phyloP scores from a whole-genome alignment of 768 basidiomycete species.

The Guyanaporus albipodus region DNA sequence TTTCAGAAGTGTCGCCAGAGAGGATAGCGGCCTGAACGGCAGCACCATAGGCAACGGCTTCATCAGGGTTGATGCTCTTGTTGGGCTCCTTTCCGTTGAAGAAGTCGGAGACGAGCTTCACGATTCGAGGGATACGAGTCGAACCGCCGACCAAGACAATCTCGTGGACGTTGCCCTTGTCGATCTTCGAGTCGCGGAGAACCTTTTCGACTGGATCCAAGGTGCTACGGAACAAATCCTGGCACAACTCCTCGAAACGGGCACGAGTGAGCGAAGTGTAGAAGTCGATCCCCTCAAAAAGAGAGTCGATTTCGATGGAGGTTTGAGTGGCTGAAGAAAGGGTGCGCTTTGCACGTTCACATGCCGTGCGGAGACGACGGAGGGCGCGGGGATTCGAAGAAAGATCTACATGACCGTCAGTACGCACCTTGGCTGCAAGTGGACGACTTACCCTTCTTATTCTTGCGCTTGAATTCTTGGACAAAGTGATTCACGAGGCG shows the following conservation, averaged over 20 bases:
- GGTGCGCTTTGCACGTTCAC: conserved; percentile 98
- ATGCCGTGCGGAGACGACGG: conserved; percentile 95
- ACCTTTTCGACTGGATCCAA: conserved; percentile 98
- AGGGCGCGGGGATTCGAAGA: conserved; percentile 92
- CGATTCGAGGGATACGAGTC: conserved; percentile 96
- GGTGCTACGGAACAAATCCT: conserved; percentile 91
- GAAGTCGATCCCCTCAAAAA: conserved; percentile 97
- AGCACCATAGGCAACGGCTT: conserved; percentile 98
- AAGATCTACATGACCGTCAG: conserved; percentile 51
- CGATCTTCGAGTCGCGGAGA: conserved; percentile 95
- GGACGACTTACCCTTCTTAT: conserved; percentile 75
- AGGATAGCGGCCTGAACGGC: conserved; percentile 98
- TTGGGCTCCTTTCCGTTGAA: conserved; percentile 99
- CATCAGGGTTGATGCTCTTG: conserved; percentile 99
- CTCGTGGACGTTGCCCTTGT: conserved; percentile 93
- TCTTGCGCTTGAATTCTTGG: conserved; percentile 95
- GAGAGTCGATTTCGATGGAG: conserved; percentile 96
- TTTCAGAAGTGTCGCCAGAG: conserved; percentile 96
- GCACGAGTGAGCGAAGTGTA: conserved; percentile 98
- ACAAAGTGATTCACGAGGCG: conserved; percentile 96
- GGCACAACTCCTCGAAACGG: conserved; percentile 94
- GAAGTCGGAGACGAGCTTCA: conserved; percentile 97
- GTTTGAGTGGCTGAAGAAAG: conserved; percentile 96
- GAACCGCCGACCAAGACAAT: conserved; percentile 98
- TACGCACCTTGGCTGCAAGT: neutral